Base-by-base conservation (phyloP, 495 filamentous ascomycete species). In the Bombardia bombarda region DNA sequence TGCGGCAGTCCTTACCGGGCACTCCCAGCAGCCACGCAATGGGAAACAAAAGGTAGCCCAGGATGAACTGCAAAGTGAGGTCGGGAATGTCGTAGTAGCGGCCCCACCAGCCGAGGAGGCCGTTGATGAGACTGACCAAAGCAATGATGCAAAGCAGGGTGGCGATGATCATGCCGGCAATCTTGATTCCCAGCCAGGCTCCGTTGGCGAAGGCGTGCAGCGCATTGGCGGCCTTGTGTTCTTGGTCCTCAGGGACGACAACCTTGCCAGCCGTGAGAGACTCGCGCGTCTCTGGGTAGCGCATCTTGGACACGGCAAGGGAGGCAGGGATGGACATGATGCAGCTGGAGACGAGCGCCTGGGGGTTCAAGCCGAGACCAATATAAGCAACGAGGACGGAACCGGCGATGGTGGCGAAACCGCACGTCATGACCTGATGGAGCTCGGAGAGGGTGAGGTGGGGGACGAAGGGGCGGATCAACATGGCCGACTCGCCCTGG, bases 321-420 rank as follows among this genome's bases (percentile, higher is more conserved):
- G 85, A 90, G 0, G 87, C 86, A 0, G 89, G 89, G 47, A 95
- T 95, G 37, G 80, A 86, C 89, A 95, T 95, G 50, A 95, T 86
- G 55, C 83, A 87, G 30, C 83, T 83, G n/a, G 86, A 92, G 35
- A 95, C 80, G n/a, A 95, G 72, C 3, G 88, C 89, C 56, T 90
- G 80, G 0, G 86, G 69, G 58, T 83, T 89, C 40, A 94, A 69
- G 24, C 87, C 87, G 54, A 95, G 79, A 10, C 70, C 65, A 43
- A 90, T 83, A 55, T 89, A 92, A 10, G 83, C 86, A 22, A 90
- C 78, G 14, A 95, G 64, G 21, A 95, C 87, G 51, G 73, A 79
- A 31, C 86, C 86, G 14, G 75, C 70, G 41, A 79, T 80, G 17
- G 78, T 80, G 19, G 74, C 74, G 47, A 77, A 79, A 23, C 75